phyloP scores from a whole-genome alignment of 306 rosid genomes.

The Senna tora region DNA sequence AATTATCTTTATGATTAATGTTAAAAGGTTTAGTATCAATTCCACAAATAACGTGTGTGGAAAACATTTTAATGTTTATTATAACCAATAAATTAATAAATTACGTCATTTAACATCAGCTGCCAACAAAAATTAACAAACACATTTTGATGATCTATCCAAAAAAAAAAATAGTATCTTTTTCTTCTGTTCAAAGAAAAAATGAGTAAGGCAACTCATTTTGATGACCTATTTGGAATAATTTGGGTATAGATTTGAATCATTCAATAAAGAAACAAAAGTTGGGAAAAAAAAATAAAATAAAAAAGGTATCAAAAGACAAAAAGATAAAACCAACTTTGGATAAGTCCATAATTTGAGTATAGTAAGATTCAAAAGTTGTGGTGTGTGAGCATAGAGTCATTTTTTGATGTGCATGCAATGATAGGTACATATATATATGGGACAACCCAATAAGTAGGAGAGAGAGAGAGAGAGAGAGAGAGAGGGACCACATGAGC shows the following conservation, averaged over 20 bases:
- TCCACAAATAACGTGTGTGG: too few relatives aligned
- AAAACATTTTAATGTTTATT: too few relatives aligned
- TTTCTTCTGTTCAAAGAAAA: too few relatives aligned
- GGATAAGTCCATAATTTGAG: conserved; percentile 39
- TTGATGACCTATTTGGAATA: neutral
- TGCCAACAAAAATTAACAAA: too few relatives aligned
- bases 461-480: conserved; percentile 35
- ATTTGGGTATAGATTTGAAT: neutral
- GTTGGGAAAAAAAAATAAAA: conserved; percentile 4
- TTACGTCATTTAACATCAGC: too few relatives aligned
- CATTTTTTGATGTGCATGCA: conserved; percentile 50
- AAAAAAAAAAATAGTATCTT: too few relatives aligned
- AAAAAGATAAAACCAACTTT: conserved; percentile 46
- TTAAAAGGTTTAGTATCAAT: too few relatives aligned
- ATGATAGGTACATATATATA: conserved; percentile 48
- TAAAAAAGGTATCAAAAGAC: conserved; percentile 36
- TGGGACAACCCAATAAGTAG: too few relatives aligned
- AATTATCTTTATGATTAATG: too few relatives aligned
- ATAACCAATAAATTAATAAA: too few relatives aligned
- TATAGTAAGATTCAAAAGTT: conserved; percentile 52
- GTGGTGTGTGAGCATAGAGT: conserved; percentile 57
- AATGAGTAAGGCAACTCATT: too few relatives aligned
- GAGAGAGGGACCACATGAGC: conserved; percentile 69
- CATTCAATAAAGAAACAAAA: neutral
- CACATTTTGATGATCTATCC: too few relatives aligned